Evolutionary conservation across 2,329 filamentous ascomycete genomes (phyloP), one percentile per base, ranked within the genome.

Genomic region (Dothideomycetes sp.): DNA sequence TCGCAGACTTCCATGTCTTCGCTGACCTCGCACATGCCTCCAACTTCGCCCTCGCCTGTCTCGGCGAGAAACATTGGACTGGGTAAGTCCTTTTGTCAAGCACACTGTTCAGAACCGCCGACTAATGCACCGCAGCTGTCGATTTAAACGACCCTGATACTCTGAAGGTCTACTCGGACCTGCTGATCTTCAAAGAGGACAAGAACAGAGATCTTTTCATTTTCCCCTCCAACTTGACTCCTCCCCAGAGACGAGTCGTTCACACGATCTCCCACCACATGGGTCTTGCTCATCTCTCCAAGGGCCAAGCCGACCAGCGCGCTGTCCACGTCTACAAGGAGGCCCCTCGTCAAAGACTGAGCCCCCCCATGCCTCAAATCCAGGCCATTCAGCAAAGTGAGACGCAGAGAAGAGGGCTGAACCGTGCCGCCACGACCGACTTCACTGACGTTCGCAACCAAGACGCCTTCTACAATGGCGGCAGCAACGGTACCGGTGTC

Each of bases 241-340:
- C 91, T 2, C 74, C 83, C 45, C 84, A 95, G 58, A 83, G 91
- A 49, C 82, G 88, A 47, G 85, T 83, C 44, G 87, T 96, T 45
- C 91, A 98, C 60, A 94, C 88, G 27, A 73, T 98, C 39, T 88
- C 91, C 5, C 91, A 98, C 59, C 84, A 94, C 63, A 89, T 96
- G 81, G 85, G 83, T 4, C 71, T 98, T 18, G 83, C 85, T 49
- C 91, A 98, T 59, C 76, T 83, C 44, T 96, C 91, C 5, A 86
- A 89, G 53, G 91, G 91, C 41, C 80, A 82, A 48, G 85, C 84
- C 27, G 84, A 94, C 47, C 80, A 85, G 49, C 80, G 91, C 48
- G 87, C 94, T 63, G 82, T 98, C 7, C 87, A 94, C 51, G 84
- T 98, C 28, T 84, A 84, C 65, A 85, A 85, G 62, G 69, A 76